Percentiles rank a stretch among this genome's conserved stretches.
Conservation (phyloP, 2,329 filamentous ascomycete genomes). For the Penicillium sp. region DNA sequence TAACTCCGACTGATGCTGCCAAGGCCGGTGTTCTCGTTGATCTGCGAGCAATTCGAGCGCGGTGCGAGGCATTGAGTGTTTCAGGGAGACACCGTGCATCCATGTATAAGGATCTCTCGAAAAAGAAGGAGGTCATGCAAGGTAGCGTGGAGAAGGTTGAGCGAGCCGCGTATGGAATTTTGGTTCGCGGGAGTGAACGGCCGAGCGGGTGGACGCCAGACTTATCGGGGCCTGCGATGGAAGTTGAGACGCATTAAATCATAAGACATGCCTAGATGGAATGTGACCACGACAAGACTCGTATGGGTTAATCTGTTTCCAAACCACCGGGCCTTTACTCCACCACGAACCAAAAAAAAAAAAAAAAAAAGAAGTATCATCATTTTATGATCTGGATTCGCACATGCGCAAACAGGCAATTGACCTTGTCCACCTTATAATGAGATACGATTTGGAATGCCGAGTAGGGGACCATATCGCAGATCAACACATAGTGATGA, state of each 20-base stretch:
- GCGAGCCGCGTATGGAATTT: slow-evolving; percentile 77
- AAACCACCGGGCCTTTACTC: too few relatives aligned
- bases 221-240: slow-evolving; percentile 43
- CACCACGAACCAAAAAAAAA: too few relatives aligned
- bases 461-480: too few relatives aligned
- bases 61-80: slow-evolving; percentile 67
- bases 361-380: too few relatives aligned
- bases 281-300: too few relatives aligned
- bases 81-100: slow-evolving; percentile 40
- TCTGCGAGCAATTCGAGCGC: slow-evolving; percentile 68
- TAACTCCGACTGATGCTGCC: slow-evolving; percentile 32
- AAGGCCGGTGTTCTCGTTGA: slow-evolving; percentile 69
- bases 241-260: slow-evolving; percentile 35
- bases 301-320: too few relatives aligned
- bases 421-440: too few relatives aligned
- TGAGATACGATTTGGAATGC: too few relatives aligned
- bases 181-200: slow-evolving; percentile 78
- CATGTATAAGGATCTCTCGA: slow-evolving; percentile 58
- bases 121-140: slow-evolving; percentile 82
- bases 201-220: slow-evolving; percentile 92
- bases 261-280: background rate
- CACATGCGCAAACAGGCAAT: too few relatives aligned
- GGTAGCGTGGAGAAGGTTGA: slow-evolving; percentile 92
- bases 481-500: too few relatives aligned
- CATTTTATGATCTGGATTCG: too few relatives aligned